Conservation (phyloP, 225 moss, liverwort and hornwort species). For the Pseudisothecium myosuroides region DNA sequence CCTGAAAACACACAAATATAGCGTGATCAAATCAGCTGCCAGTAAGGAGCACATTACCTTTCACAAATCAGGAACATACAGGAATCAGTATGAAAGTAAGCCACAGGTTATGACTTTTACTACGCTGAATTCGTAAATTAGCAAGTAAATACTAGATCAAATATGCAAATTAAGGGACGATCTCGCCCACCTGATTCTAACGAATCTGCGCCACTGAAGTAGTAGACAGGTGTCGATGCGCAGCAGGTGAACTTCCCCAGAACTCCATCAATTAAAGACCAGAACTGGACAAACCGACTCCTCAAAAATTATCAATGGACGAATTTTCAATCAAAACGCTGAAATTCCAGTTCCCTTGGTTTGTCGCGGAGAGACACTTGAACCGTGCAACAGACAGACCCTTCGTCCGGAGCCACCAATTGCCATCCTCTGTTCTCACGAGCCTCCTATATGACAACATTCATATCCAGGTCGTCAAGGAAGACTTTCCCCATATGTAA, state of each 20-base stretch:
- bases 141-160: neutral
- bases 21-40: neutral
- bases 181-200: neutral
- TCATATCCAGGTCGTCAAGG: conserved; percentile 48
- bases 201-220: neutral
- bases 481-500: conserved; percentile 40
- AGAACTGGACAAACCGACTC: neutral
- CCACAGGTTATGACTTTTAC: neutral
- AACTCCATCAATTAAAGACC: neutral
- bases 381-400: neutral
- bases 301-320: neutral
- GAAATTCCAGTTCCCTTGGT: neutral
- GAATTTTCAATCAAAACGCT: neutral
- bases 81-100: neutral
- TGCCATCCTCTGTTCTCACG: neutral
- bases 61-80: neutral
- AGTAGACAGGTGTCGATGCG: neutral
- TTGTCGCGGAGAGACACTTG: neutral
- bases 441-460: conserved; percentile 15
- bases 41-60: neutral
- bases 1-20: neutral
- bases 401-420: neutral
- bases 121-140: neutral
- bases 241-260: neutral
- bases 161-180: neutral